Evolutionary conservation across 768 basidiomycete species (phyloP), one percentile per base, ranked within the genome.

Genomic region (Omphalotus guepiniiformis): DNA sequence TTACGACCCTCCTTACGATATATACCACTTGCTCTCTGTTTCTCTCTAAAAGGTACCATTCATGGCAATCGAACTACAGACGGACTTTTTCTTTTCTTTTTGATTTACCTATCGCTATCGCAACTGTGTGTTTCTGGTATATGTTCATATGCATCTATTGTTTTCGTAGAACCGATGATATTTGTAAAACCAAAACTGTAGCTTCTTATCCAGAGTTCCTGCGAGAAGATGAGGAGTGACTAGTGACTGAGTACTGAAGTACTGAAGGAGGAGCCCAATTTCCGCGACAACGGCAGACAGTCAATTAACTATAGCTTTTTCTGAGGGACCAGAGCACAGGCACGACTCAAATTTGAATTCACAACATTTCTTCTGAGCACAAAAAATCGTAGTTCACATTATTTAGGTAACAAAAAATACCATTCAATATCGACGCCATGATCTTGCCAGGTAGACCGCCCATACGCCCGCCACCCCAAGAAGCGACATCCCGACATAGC

Each of bases 381-480:
- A 19, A 47, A 47, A 38, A 38, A 39, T 47, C 39, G 38, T 37
- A 23, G 30, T 39, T 38, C 25, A 38, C 23, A 39, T 27, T 46
- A 37, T 37, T 37, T 37, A 5, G 6, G 35, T 16, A 32, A 29
- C 34, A 27, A 46, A 19, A 46, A 36, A 36, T n/a, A n/a, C n/a
- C n/a, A n/a, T 36, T 37, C 23, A 26, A 22, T 40, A 40, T 27
- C 39, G 25, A 40, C 28, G 28, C 39, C 39, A 27, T 40, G 39
- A 40, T 40, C 21, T 46, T 19, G 22, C 27, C 25, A 29, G 25
- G 38, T 19, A 32, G 27, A 21, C 23, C 59, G 71, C 55, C 58
- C 72, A 75, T 54, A 76, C 55, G 41, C 69, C 74, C 49, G 63
- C 65, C 56, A 65, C 67, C 36, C 74, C 72, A 54, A 77, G 52